These are phyloP conservation scores for Dioscorea cayenensis DNA, from an alignment of 116 monocot genomes.

Conservation along the genomic window DNA sequence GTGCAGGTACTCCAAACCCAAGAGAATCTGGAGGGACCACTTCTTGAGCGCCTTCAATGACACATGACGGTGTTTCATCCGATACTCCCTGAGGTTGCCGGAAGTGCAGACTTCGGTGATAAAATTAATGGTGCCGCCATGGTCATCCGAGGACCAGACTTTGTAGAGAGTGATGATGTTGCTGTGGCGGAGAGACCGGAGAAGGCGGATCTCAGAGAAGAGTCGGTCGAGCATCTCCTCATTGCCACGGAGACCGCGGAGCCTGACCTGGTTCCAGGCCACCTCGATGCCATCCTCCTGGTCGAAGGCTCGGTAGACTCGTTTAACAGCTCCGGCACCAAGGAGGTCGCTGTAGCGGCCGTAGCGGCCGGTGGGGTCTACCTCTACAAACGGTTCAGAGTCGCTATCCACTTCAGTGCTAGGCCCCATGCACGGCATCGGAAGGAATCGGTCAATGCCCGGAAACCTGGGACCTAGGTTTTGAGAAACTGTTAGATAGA, in stretches of 20 bases:
- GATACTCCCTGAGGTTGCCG: conserved; percentile 64
- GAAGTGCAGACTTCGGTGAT: conserved; percentile 94
- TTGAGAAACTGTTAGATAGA: too few relatives aligned
- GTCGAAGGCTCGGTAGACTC: conserved; percentile 41
- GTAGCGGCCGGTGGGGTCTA: conserved; percentile 11
- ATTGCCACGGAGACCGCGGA: conserved; percentile 32
- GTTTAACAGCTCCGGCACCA: conserved; percentile 28
- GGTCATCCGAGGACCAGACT: conserved; percentile 39
- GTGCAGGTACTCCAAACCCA: conserved; percentile 71
- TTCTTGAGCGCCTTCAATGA: conserved; percentile 77
- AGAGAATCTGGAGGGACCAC: conserved; percentile 79
- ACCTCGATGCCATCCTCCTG: conserved; percentile 33
- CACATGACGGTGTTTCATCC: conserved; percentile 50
- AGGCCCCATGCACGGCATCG: too few relatives aligned
- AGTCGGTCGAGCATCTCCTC: conserved; percentile 33
- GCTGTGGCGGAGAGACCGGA: conserved; percentile 47
- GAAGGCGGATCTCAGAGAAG: conserved; percentile 64
- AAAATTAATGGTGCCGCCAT: conserved; percentile 54
- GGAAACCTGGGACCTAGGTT: too few relatives aligned
- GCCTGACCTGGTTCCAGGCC: conserved; percentile 57
- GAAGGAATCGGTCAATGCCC: too few relatives aligned
- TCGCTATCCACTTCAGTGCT: background rate
- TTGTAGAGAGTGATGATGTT: conserved; percentile 60
- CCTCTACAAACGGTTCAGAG: conserved; percentile 8
- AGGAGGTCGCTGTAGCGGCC: conserved; percentile 22